A percentile compares a stretch with the other conserved stretches of the same genome.
These are phyloP conservation scores for Cladosporium sp. DNA, from an alignment of 2,329 filamentous ascomycete species.

Conservation along the genomic window DNA sequence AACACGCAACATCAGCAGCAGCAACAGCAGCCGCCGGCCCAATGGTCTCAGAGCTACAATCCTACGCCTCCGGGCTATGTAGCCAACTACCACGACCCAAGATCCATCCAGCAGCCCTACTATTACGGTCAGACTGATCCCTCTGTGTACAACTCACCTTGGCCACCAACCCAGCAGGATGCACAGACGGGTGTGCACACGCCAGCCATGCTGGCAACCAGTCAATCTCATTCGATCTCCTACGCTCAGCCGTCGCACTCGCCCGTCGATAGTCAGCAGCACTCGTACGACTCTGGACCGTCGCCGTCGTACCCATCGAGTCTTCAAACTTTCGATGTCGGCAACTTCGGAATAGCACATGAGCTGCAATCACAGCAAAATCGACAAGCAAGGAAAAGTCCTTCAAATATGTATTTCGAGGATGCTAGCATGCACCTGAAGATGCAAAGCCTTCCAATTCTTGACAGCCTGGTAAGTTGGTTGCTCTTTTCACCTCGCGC, in stretches of 20 bases:
- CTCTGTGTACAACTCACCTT: constrained; percentile 28
- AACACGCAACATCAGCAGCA: not conserved
- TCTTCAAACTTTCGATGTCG: constrained; percentile 5
- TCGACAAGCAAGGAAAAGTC: constrained; percentile 1
- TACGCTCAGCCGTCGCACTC: constrained; percentile 10
- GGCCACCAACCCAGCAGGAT: constrained; percentile 23
- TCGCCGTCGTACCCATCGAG: constrained; percentile 11
- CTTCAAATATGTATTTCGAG: constrained; percentile 36
- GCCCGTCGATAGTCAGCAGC: constrained; percentile 4
- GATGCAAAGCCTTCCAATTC: constrained; percentile 60
- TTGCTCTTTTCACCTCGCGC: not conserved
- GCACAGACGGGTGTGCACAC: constrained; percentile 2
- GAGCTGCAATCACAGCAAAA: constrained; percentile 13
- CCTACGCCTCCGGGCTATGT: not conserved
- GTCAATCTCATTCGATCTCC: not conserved
- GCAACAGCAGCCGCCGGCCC: not conserved
- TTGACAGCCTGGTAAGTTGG: constrained; percentile 59
- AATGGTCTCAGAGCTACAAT: constrained; percentile 6
- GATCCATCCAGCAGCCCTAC: constrained; percentile 29
- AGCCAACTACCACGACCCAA: constrained; percentile 8
- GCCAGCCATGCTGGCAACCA: constrained; percentile 4
- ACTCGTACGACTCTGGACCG: not conserved
- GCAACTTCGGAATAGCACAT: constrained; percentile 10
- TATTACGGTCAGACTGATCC: constrained; percentile 31
- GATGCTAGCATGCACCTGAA: constrained; percentile 51